Evolutionary conservation across 2,329 filamentous ascomycete species (phyloP).

Genomic region (Fusarium decemcellulare): DNA sequence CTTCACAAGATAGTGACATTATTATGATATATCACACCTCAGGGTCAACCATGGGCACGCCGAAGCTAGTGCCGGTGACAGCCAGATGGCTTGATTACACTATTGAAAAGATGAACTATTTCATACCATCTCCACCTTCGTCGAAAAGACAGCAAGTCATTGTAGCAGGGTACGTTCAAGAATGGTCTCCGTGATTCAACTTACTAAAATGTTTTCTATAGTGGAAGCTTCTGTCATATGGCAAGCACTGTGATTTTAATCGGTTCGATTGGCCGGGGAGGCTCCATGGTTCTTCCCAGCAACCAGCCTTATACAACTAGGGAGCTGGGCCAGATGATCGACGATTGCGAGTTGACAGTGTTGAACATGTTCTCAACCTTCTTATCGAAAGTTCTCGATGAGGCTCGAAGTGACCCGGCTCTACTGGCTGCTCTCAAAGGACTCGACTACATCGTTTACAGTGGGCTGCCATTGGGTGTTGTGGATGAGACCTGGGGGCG

Average conservation of each 20-base stretch:
- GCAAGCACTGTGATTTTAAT: constrained; percentile 10
- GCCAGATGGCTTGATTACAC: constrained; percentile 31
- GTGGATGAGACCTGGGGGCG: constrained; percentile 30
- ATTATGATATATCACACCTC: constrained; percentile 38
- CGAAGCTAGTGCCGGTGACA: constrained; percentile 39
- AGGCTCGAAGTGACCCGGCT: constrained; percentile 24
- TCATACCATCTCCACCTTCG: background rate
- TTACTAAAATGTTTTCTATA: constrained; percentile 1
- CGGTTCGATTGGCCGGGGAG: constrained; percentile 12
- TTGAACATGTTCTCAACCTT: constrained; percentile 22
- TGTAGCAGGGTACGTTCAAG: constrained; percentile 5
- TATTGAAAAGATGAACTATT: background rate
- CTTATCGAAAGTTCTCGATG: constrained; percentile 15
- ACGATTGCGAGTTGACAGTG: constrained; percentile 14
- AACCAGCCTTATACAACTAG: constrained; percentile 8
- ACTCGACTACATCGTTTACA: constrained; percentile 15
- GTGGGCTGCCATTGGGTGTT: constrained; percentile 8
- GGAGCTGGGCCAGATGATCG: constrained; percentile 23
- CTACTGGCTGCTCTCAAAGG: constrained; percentile 20
- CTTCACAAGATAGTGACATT: constrained; percentile 10
- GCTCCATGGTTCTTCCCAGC: constrained; percentile 31
- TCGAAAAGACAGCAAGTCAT: background rate
- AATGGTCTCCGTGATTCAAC: fast-evolving
- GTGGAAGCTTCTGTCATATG: constrained; percentile 40
- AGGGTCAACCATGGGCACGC: constrained; percentile 38